Base-by-base conservation (phyloP, 2,329 filamentous ascomycete genomes). In the Alternaria triticina region DNA sequence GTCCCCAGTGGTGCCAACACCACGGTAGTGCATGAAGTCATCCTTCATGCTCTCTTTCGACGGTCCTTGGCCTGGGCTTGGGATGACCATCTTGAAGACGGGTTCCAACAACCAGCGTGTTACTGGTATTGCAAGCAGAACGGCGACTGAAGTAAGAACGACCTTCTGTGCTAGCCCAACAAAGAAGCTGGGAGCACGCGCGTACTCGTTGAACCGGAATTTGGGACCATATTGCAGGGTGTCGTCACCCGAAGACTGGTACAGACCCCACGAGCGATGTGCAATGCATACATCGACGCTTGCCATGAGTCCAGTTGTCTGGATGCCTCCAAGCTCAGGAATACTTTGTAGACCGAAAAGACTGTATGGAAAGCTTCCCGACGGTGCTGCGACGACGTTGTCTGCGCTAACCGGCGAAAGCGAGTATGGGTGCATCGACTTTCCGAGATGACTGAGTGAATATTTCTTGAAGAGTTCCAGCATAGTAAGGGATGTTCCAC, bases 401-500 rank as follows among this genome's bases (percentile, higher is more conserved):
- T 79, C 76, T 66, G 79, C 79, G 68, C 79, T 73, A 47, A 83
- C 81, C 28, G 83, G 83, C 47, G 82, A 84, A 9, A 88, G 79
- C 3, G 83, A 82, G 78, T 84, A 89, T 17, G 85, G 86, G 50
- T 82, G 79, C 74, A 83, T 80, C 28, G 82, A 75, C 59, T 83
- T 82, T 17, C 77, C 74, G 5, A 89, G 69, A 30, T 87, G 80
- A n/a, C 73, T 74, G 7, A 85, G 75, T 69, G 74, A 70, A 78
- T 85, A 82, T 68, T 81, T 69, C 62, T 83, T 83, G 65, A 88
- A 82, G 9, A 87, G 74, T 30, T 82, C 85, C 13, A 97, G 78
- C 5, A 89, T 82, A 0, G 93, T 94, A 33, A 87, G 84, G 5
- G 94, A 80, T 6, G 83, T 89, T 36, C 88, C 88, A 27, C 88